Base-by-base conservation (phyloP, 2,329 filamentous ascomycete species). In the Proliferodiscus dingleyae region DNA sequence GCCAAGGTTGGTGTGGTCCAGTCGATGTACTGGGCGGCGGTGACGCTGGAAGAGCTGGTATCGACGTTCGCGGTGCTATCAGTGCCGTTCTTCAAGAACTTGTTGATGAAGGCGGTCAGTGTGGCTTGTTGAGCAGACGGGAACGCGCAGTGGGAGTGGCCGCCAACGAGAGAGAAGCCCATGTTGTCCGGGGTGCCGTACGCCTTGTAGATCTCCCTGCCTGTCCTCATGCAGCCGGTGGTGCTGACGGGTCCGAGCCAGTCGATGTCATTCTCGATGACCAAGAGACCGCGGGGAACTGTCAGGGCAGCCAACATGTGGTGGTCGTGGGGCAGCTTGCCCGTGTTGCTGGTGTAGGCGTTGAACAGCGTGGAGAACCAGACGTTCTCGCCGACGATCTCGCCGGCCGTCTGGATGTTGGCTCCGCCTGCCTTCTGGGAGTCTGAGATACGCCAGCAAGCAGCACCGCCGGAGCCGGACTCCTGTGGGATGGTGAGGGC, bases 401-500 rank as follows among this genome's bases (percentile, higher is more conserved):
- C 66, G 22, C 66, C 60, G 1, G 77, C 74, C 0, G 77, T 81
- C 65, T 83, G 78, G 57, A 81, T 78, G 61, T 78, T 78, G 62
- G 72, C 70, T 41, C 77, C 77, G 36, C 69, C 64, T 45, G 59
- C 61, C 54, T 78, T 71, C 59, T 78, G 63, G 29, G 63, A 59
- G 56, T 76, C 71, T 3, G 69, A 71, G 53, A 78, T 70, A 46
- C 78, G 73, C 78, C 78, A 82, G 67, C 77, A 81, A 13, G 76
- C 77, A 16, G 78, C 71, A 32, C 77, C 79, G 43, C 79, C 79
- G 1, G 77, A 74, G 16, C 79, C 79, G 5, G 76, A 80, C 64
- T 83, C 78, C 61, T 83, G 78, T 0, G 79, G 77, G 28, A 83
- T 69, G 11, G 77, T 80, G 26, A 83, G 69, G 15, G 74, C 77